Evolutionary conservation across 139 green algal species (phyloP), one percentile per base, ranked within the genome.

Genomic region (Tetraselmis striata): DNA sequence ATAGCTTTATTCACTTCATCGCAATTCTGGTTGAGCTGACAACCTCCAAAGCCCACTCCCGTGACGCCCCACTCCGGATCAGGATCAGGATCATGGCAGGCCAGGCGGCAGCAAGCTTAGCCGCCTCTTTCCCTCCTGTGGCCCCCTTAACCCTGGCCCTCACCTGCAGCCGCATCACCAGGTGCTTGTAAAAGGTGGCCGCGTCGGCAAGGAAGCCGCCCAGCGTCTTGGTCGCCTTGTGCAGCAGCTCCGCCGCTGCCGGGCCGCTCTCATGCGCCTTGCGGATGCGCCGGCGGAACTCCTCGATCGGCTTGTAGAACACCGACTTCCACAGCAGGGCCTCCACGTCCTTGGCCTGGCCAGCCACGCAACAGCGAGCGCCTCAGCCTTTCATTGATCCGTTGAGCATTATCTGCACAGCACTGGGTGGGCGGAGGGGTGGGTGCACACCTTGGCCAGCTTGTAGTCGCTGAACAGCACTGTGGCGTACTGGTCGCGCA

Each of bases 301-400:
- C 90, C 83, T 95, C 90, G 1, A 96, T 95, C 26, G 90, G 89
- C 26, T 83, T 81, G 82, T 96, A 95, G 76, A 92, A 94, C 0
- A 92, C 88, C 0, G 45, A 59, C 81, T 94, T 93, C 93, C 93
- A 96, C 29, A 96, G 76, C 11, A 32, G n/a, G 30, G 84, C 81
- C 78, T 95, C 92, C 26, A 91, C 85, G 2, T 90, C 85, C 25
- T 86, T 77, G 0, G 81, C 85, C 81, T 90, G 79, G 30, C 2
- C 30, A 28, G 29, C 77, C 27, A 80, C 2, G 28, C 23, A 83
- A 81, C 27, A 29, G n/a, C 11, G 23, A 81, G 5, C 5, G 31
- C 78, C 78, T 79, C n/a, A 67, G 27, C n/a, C 11, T 81, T 22
- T 28, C 26, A 23, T n/a, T 1, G 18, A 58, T 23, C 75, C 1